Base-by-base conservation (phyloP, 1,284 basidiomycete genomes). In the Tilletia setariae region DNA sequence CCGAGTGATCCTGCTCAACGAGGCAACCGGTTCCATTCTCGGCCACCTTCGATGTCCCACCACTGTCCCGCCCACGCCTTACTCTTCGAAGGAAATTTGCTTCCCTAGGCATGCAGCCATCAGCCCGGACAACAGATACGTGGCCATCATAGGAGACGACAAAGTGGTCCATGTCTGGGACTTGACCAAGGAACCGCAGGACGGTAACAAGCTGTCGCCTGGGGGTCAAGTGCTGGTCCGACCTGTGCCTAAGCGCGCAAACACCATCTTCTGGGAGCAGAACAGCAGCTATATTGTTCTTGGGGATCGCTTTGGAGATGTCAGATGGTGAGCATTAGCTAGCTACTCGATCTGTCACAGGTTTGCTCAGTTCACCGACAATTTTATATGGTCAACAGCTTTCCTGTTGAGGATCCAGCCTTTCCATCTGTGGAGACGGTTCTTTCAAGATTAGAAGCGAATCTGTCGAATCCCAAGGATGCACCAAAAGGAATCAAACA, bases 81-180 rank as follows among this genome's bases (percentile, higher is more conserved):
- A 61, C 56, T 61, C 56, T 15, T 61, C 56, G 13, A 19, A 32
- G 32, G 32, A n/a, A 9, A 30, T 61, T 30, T 61, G 56, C 56
- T 61, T 61, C 28, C 56, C 56, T 9, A 25, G 56, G 9, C 56
- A 61, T 21, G 56, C 56, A 4, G 56, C 56, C 56, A 35, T 61
- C 56, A 61, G 56, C 21, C 56, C 30, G 3, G 56, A 61, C n/a
- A 30, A 61, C 11, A 25, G 32, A 11, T 40, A 19, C 30, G 30
- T 79, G 21, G 79, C 77, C 6, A 66, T 79, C 13, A 76, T 76
- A 2, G 78, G 77, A 30, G 79, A 80, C 71, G 79, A 80, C 72
- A 80, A 80, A 67, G 70, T 72, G 46, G 66, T 80, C 49, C 76
- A 76, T 28, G 74, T 80, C 6, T 80, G 76, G 75, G 69, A 72